Evolutionary conservation across 2,329 filamentous ascomycete species (phyloP), one percentile per base, ranked within the genome.

Genomic region (Colletotrichum neosansevieriae): DNA sequence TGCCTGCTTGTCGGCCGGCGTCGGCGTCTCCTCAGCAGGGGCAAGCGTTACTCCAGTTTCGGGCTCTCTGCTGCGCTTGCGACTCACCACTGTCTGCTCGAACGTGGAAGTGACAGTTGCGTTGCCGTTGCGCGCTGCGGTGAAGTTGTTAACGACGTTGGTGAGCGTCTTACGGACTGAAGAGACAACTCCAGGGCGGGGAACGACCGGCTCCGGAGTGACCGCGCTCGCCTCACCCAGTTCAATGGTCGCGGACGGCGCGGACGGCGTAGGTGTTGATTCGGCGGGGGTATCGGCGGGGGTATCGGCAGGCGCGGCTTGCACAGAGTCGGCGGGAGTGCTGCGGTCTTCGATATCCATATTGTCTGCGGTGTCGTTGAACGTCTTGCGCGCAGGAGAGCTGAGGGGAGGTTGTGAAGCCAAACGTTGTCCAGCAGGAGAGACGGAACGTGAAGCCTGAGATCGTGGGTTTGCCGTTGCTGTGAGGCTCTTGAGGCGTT

Each of bases 61-160:
- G 0, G 63, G 67, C 34, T 69, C 67, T 57, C 57, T 63, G 44
- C 57, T 67, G 13, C 57, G 63, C 34, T 67, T 67, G 36, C 63
- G 67, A 51, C 67, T 67, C 13, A 57, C 63, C 3, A 67, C 19
- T 5, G 58, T 58, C 44, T 69, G 58, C 51, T 69, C 67, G 19
- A 67, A 51, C 2, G 67, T 47, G 6, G 63, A 17, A 7, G 63
- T 60, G 19, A 60, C 34, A 13, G 44, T 67, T 3, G 67, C 42
- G 3, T 47, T 51, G 11, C 57, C 61, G 11, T 58, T 56, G 51
- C 50, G 67, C 36, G 49, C 36, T 15, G 10, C 32, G 13, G 36
- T 42, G 38, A 67, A 21, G 21, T 54, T 58, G 29, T 24, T 67
- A 1, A 69, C 38, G 0, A 57, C 63, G 2, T 21, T 58, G 36